These are phyloP conservation scores for Ophiostoma angusticollis DNA, from an alignment of 2,329 filamentous ascomycete genomes.

Conservation along the genomic window DNA sequence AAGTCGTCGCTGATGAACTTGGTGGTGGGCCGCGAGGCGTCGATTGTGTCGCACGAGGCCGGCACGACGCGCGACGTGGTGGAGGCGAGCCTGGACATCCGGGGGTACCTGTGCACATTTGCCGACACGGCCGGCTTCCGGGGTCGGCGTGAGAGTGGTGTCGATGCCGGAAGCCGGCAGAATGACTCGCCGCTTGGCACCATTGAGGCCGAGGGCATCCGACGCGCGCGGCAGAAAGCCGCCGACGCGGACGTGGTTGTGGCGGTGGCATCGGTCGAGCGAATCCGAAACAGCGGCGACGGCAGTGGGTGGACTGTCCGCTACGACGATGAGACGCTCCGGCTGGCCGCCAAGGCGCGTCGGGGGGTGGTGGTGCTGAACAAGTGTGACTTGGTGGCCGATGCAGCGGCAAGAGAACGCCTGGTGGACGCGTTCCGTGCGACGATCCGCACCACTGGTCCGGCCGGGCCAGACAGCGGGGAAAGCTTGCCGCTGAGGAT, in stretches of 20 bases:
- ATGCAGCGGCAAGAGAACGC: constrained; percentile 22
- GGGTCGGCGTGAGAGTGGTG: constrained; percentile 21
- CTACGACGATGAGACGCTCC: constrained; percentile 43
- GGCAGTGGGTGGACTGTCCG: constrained; percentile 27
- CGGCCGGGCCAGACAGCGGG: constrained; percentile 4
- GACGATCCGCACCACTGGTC: constrained; percentile 1
- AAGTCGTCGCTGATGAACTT: constrained; percentile 90
- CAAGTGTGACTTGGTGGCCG: constrained; percentile 41
- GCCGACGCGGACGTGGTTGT: constrained; percentile 75
- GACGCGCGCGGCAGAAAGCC: constrained; percentile 69
- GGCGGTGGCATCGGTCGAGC: constrained; percentile 66
- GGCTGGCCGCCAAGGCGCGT: constrained; percentile 35
- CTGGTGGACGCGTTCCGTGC: constrained; percentile 23
- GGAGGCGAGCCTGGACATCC: constrained; percentile 79
- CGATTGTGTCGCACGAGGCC: constrained; percentile 85
- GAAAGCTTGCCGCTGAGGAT: constrained; percentile 1
- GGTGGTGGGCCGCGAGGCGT: constrained; percentile 82
- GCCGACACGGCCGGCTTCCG: constrained; percentile 89
- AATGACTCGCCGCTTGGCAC: constrained; percentile 43
- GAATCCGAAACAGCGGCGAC: constrained; percentile 20
- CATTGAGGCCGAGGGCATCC: constrained; percentile 83
- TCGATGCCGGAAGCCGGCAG: too few species aligned
- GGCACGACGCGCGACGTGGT: constrained; percentile 92
- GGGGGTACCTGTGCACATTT: constrained; percentile 83
- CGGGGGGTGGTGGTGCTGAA: constrained; percentile 46